Evolutionary conservation across 2,329 filamentous ascomycete species (phyloP).

Genomic region (Exophiala sideris): DNA sequence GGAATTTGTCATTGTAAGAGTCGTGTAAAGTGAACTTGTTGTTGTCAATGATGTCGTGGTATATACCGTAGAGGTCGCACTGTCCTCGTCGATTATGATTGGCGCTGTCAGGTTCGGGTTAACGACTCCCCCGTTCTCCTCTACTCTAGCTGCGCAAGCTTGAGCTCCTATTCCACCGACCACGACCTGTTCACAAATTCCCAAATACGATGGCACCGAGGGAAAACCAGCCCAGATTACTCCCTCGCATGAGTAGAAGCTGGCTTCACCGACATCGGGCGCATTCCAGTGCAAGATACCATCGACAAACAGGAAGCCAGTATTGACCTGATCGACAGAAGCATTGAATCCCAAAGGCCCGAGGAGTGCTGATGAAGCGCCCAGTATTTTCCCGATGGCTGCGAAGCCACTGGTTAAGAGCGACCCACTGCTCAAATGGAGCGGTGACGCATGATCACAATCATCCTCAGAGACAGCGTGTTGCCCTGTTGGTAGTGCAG

Average conservation of each 20-base stretch:
- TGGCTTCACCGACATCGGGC: slow-evolving; percentile 1
- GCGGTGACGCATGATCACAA: neutral
- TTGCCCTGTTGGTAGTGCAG: neutral
- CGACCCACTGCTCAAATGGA: neutral
- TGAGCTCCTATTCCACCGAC: slow-evolving; percentile 1
- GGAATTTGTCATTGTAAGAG: too few species aligned
- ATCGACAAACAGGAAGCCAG: slow-evolving; percentile 1
- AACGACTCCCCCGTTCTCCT: neutral
- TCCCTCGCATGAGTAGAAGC: slow-evolving; percentile 3
- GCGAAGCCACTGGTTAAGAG: neutral
- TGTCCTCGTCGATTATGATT: too few species aligned
- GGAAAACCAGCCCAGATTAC: slow-evolving; percentile 7
- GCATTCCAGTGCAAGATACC: slow-evolving; percentile 2
- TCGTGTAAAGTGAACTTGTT: too few species aligned
- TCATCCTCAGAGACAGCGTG: neutral
- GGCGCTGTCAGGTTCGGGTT: neutral
- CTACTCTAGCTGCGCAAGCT: slow-evolving; percentile 1
- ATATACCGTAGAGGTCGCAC: too few species aligned
- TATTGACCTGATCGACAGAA: slow-evolving; percentile 3
- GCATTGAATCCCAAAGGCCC: neutral
- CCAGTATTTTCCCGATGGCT: neutral
- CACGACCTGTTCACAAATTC: neutral
- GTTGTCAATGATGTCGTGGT: too few species aligned
- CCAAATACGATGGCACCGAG: neutral
- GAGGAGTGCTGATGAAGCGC: neutral